Conservation (phyloP, 306 rosid species). For the Corylus americana region DNA sequence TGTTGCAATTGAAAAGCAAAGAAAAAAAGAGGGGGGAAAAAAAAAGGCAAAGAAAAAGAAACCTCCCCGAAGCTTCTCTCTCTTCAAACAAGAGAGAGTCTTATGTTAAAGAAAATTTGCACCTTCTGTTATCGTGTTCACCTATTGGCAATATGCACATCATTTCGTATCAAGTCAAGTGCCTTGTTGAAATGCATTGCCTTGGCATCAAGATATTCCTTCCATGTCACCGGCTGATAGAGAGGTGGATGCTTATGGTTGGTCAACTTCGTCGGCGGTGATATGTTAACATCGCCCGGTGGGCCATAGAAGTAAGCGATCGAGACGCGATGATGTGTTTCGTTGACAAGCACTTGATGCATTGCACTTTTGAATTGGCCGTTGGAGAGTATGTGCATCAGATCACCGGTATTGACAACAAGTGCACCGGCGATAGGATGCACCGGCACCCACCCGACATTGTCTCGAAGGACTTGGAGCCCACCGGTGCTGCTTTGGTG, state of each 20-base stretch:
- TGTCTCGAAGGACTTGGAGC: conserved; percentile 33
- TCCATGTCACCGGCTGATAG: conserved; percentile 42
- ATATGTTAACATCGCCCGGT: conserved; percentile 27
- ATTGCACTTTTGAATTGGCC: conserved; percentile 32
- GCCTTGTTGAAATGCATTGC: conserved; percentile 33
- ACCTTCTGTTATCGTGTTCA: background rate
- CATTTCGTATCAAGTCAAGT: conserved; percentile 25
- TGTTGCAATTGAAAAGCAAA: no score
- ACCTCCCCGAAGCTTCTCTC: no score
- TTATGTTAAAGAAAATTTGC: background rate
- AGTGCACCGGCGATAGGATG: conserved; percentile 39
- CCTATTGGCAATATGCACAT: no score
- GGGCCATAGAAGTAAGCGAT: conserved; percentile 50
- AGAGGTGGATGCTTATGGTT: conserved; percentile 33
- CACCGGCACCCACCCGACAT: conserved; percentile 44
- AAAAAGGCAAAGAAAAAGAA: no score
- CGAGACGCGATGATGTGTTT: conserved; percentile 30
- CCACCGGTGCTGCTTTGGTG: conserved; percentile 36
- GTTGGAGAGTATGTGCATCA: conserved; percentile 48
- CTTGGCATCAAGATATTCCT: conserved; percentile 42
- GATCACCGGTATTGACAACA: conserved; percentile 46
- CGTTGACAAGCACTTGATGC: conserved; percentile 49
- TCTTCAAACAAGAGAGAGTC: no score
- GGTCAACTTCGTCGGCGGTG: conserved; percentile 30
- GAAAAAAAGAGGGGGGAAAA: no score